phyloP scores from a whole-genome alignment of 2,329 filamentous ascomycete species.

The Pseudogymnoascus pannorum region DNA sequence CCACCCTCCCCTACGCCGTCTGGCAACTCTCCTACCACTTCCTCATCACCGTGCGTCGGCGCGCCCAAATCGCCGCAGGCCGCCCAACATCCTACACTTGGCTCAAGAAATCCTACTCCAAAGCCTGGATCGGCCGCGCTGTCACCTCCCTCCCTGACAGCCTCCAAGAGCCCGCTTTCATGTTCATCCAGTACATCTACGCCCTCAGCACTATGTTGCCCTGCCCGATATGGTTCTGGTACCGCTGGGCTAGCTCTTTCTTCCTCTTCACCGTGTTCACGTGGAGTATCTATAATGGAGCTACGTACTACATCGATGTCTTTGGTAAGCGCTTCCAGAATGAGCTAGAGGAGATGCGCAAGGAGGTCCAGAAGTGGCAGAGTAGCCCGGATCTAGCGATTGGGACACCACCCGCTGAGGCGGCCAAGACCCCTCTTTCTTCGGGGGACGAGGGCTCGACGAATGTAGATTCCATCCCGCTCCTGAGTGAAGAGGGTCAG shows the following conservation, averaged over 20 bases:
- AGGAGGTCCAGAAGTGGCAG: slow-evolving; percentile 87
- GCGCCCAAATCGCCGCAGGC: slow-evolving; percentile 91
- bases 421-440: slow-evolving; percentile 27
- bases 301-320: slow-evolving; percentile 96
- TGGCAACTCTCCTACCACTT: slow-evolving; percentile 95
- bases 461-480: slow-evolving; percentile 47
- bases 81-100: slow-evolving; percentile 96
- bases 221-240: slow-evolving; percentile 92
- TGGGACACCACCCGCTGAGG: slow-evolving; percentile 29
- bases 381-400: slow-evolving; percentile 43
- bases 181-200: slow-evolving; percentile 91
- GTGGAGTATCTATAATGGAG: slow-evolving; percentile 95
- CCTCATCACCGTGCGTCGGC: slow-evolving; percentile 88
- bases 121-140: slow-evolving; percentile 78
- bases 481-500: slow-evolving; percentile 40
- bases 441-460: background rate
- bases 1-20: slow-evolving; percentile 80
- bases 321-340: slow-evolving; percentile 97
- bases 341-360: slow-evolving; percentile 81
- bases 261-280: slow-evolving; percentile 81
- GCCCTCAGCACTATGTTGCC: slow-evolving; percentile 90
- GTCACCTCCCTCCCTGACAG: slow-evolving; percentile 69
- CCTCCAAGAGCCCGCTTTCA: slow-evolving; percentile 85
- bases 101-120: slow-evolving; percentile 85
- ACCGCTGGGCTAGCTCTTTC: slow-evolving; percentile 64